Percentiles rank a stretch among this genome's conserved stretches.
phyloP scores from a whole-genome alignment of 768 basidiomycete species.

The Rhodotorula paludigena region DNA sequence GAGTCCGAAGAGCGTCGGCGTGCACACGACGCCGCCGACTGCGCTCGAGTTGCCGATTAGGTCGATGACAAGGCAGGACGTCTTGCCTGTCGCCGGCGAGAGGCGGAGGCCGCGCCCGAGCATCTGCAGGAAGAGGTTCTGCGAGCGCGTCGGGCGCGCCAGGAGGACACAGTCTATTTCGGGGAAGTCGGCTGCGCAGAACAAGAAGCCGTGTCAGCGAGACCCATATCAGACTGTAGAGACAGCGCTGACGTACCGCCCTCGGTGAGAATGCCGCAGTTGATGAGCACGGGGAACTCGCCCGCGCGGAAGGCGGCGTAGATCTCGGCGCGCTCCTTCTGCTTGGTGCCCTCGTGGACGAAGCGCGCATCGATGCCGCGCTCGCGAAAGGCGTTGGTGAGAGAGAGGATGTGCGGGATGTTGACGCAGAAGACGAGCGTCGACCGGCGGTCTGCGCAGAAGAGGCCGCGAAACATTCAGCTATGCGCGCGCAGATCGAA shows the following conservation, averaged over 20 bases:
- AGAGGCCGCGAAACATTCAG: no score
- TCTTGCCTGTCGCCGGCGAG: constrained; percentile 72
- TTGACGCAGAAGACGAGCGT: constrained; percentile 91
- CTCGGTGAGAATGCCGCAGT: constrained; percentile 59
- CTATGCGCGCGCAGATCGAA: not conserved
- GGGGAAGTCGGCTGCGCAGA: constrained; percentile 68
- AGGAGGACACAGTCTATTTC: constrained; percentile 87
- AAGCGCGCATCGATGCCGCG: constrained; percentile 81
- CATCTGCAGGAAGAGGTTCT: constrained; percentile 90
- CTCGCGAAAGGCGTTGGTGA: constrained; percentile 67
- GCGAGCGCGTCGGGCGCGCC: constrained; percentile 79
- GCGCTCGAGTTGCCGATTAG: constrained; percentile 54
- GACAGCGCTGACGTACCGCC: constrained; percentile 20
- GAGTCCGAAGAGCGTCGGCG: constrained; percentile 79
- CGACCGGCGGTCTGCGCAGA: constrained; percentile 60
- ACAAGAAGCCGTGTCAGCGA: no score
- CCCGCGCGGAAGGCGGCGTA: constrained; percentile 65
- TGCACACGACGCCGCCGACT: constrained; percentile 62
- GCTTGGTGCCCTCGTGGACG: constrained; percentile 65
- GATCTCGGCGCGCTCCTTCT: constrained; percentile 60
- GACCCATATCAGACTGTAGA: not conserved
- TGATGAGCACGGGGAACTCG: constrained; percentile 76
- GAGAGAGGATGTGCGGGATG: constrained; percentile 66
- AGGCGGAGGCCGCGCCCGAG: constrained; percentile 88
- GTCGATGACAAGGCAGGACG: constrained; percentile 81